A percentile compares a stretch with the other conserved stretches of the same genome.
phyloP scores from a whole-genome alignment of 2,329 filamentous ascomycete genomes.

The Colletotrichum orchidophilum region DNA sequence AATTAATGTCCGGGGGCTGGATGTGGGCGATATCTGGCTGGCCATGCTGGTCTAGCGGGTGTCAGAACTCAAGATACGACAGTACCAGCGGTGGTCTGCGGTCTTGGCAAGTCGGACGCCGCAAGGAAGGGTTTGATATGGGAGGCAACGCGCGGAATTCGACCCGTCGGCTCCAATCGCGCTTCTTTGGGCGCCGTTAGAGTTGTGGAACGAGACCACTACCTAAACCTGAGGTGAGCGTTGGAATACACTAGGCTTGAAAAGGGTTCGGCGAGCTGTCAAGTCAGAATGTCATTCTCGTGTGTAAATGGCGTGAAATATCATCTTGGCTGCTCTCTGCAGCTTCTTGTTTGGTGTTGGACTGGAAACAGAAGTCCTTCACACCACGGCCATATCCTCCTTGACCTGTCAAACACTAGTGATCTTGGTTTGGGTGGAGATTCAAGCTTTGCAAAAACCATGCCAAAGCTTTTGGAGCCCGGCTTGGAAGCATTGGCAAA shows the following conservation, averaged over 20 bases:
- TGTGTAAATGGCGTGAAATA: background rate
- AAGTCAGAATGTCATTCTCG: background rate
- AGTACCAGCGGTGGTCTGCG: background rate
- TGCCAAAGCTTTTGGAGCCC: background rate
- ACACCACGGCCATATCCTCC: background rate
- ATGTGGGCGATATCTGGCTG: background rate
- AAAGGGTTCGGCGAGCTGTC: background rate
- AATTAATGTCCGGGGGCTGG: conserved; percentile 20
- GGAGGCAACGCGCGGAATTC: background rate
- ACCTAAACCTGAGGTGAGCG: background rate
- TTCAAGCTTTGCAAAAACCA: background rate
- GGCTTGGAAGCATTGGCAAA: background rate
- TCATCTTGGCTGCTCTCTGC: background rate
- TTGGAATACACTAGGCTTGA: background rate
- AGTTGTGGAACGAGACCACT: background rate
- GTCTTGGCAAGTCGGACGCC: background rate
- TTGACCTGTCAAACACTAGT: background rate
- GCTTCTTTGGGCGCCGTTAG: background rate
- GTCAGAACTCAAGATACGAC: conserved; percentile 2
- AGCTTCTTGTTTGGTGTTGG: conserved; percentile 7
- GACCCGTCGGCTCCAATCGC: background rate
- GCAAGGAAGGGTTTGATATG: background rate
- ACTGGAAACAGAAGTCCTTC: background rate
- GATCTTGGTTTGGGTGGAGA: background rate
- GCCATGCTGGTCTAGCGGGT: background rate